Base-by-base conservation (phyloP, 1,284 basidiomycete species). In the Earliella scabrosa region DNA sequence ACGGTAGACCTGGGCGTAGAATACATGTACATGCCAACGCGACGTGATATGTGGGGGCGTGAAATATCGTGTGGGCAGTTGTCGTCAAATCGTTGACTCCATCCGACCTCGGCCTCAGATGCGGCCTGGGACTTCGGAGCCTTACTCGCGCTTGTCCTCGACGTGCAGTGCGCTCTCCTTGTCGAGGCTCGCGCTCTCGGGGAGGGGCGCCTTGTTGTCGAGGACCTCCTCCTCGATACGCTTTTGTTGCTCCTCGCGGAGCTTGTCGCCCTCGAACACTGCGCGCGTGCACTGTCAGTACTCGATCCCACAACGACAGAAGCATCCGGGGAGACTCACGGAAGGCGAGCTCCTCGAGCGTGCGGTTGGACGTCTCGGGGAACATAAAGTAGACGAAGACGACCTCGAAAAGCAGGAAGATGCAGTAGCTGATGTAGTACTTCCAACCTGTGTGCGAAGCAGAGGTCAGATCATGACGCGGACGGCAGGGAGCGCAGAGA, bases 331-430 rank as follows among this genome's bases (percentile, higher is more conserved):
- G 32, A 11, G 3, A 76, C 83, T 62, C 64, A 85, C 83, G 67
- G 75, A 86, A 85, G 2, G 83, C 75, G 14, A 86, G 70, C 64
- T 86, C 85, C 63, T 87, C 85, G 27, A 86, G 73, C 1, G 82
- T 80, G 31, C 77, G 77, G 16, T 79, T 73, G 1, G 80, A 74
- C 0, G 76, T 80, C 63, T 82, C 79, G 10, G 79, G 77, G 49
- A 75, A 71, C 58, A 81, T 77, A 59, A 82, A 73, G 66, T 80
- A 86, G 52, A 86, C 81, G 52, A 85, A 73, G 36, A 78, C 54
- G 45, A 80, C 71, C 57, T 85, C 83, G 58, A 86, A 79, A 0
- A 77, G 60, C 59, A 68, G 60, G 61, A 66, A 67, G 23, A 66
- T 35, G 52, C 57, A 63, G 36, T 66, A 70, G 47, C 67, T 68